Base-by-base conservation (phyloP, 352 stramenopile species). In the Pythium apleroticum region DNA sequence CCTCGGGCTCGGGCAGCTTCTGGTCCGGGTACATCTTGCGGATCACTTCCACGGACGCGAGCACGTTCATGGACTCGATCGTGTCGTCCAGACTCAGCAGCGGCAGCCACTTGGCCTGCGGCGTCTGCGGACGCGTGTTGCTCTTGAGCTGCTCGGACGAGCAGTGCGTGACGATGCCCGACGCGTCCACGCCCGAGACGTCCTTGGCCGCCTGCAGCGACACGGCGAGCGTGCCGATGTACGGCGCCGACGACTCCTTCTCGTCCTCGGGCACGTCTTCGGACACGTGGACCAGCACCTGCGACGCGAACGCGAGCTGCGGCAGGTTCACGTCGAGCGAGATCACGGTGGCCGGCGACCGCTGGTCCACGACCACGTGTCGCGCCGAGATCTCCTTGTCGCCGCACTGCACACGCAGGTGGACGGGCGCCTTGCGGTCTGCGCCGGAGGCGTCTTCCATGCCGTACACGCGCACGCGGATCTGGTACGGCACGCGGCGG, bases 251-350 rank as follows among this genome's bases (percentile, higher is more conserved):
- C 9, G 60, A 60, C 12, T 69, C 66, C 27, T 60, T 72, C n/a
- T 46, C 53, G 35, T 57, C 52, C 20, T 59, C 33, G 1, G 31
- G n/a, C 19, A 24, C 33, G 25, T 81, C 68, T 35, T 88, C 78
- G 63, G 75, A 74, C 20, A 92, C 57, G 52, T 88, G 84, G 52
- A 92, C 61, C 22, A 90, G 63, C 50, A 90, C 79, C 52, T 81
- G 81, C 43, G 81, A 77, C 30, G 80, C 80, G 53, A 84, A 80
- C 46, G 60, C 52, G 22, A 85, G 66, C 22, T 78, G 60, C 19
- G 83, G 83, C 62, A 96, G 63, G 60, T 90, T 85, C 46, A 88
- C 74, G 65, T 94, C 79, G 15, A 94, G 85, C 62, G 78, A 78
- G 12, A 90, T 74, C 25, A 79, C 74, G 43, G 77, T 77, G 63